Evolutionary conservation across 2,329 filamentous ascomycete species (phyloP), one percentile per base, ranked within the genome.

Genomic region (Aureobasidium sp.): DNA sequence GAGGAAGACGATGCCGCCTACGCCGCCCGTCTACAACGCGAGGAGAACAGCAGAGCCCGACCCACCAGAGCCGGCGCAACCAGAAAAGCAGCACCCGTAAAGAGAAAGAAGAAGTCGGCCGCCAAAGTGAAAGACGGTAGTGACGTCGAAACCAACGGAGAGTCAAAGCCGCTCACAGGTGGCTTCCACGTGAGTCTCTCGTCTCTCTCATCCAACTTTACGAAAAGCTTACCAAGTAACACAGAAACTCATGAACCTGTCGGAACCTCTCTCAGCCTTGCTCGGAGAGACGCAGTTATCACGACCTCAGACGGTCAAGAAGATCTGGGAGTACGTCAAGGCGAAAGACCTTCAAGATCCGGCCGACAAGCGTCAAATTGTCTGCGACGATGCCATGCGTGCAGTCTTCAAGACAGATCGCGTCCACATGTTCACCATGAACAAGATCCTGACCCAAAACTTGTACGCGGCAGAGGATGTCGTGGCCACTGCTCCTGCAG

Each of bases 381-480:
- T 84, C 29, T 99, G 94, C 75, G 94, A 99, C 74, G 90, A 95
- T 25, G 85, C 84, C 67, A 88, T 99, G 87, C 86, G 89, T 63
- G 88, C 88, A 7, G 88, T 99, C 8, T 99, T 99, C 78, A 95
- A 95, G 74, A 83, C 88, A 69, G 84, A 91, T 69, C 89, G 84
- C 69, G 88, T 99, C 53, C 90, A 97, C 75, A 99, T 99, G 94
- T 99, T 99, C 74, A 92, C 90, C 67, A 97, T 99, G 93, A 97
- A 96, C 79, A 96, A 96, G 79, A 84, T 96, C 17, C 84, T 97
- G 11, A 90, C 89, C 64, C 86, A 88, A 71, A 93, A 97, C 69
- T 79, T 97, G 40, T 96, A 95, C 70, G 89, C 88, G 2, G 81
- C 89, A 50, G 90, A 93, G 57, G 90, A 94, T 19, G 53, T 57